phyloP scores from a whole-genome alignment of 2,329 filamentous ascomycete species.

The Botrytis hyacinthi region DNA sequence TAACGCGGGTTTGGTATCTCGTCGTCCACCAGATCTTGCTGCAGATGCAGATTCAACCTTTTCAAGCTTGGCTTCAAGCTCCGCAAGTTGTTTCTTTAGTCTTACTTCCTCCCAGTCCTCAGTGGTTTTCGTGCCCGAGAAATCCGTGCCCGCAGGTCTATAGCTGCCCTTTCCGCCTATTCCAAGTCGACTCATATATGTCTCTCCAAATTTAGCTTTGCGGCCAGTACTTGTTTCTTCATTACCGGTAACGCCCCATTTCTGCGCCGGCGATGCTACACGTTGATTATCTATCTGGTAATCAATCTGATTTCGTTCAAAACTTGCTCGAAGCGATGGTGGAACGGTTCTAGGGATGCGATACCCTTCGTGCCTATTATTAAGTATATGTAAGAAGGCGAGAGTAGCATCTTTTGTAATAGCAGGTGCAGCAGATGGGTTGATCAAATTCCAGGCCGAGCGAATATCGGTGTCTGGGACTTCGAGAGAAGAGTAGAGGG shows the following conservation, averaged over 20 bases:
- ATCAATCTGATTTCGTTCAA: slow-evolving; percentile 95
- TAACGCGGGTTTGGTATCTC: slow-evolving; percentile 80
- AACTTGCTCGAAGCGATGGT: slow-evolving; percentile 83
- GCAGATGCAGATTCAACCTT: slow-evolving; percentile 74
- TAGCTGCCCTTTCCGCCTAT: slow-evolving; percentile 72
- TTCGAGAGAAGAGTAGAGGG: slow-evolving; percentile 79
- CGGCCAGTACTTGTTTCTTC: slow-evolving; percentile 80
- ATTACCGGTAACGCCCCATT: slow-evolving; percentile 77
- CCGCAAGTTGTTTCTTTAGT: slow-evolving; percentile 85
- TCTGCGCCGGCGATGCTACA: slow-evolving; percentile 60
- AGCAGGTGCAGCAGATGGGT: slow-evolving; percentile 75
- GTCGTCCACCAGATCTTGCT: slow-evolving; percentile 59
- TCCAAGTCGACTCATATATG: slow-evolving; percentile 88
- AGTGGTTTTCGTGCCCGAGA: slow-evolving; percentile 77
- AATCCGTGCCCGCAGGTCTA: slow-evolving; percentile 84
- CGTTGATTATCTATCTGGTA: slow-evolving; percentile 83
- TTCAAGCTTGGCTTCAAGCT: slow-evolving; percentile 84
- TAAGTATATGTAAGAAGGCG: slow-evolving; percentile 94
- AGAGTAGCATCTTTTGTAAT: slow-evolving; percentile 95
- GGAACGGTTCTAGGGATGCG: slow-evolving; percentile 90
- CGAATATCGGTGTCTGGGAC: slow-evolving; percentile 76
- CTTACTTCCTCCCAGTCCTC: slow-evolving; percentile 97
- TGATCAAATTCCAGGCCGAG: slow-evolving; percentile 95
- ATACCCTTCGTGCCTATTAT: slow-evolving; percentile 91
- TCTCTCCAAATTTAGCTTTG: slow-evolving; percentile 96